Conservation (phyloP, 768 basidiomycete genomes). For the Solioccasus polychromus region DNA sequence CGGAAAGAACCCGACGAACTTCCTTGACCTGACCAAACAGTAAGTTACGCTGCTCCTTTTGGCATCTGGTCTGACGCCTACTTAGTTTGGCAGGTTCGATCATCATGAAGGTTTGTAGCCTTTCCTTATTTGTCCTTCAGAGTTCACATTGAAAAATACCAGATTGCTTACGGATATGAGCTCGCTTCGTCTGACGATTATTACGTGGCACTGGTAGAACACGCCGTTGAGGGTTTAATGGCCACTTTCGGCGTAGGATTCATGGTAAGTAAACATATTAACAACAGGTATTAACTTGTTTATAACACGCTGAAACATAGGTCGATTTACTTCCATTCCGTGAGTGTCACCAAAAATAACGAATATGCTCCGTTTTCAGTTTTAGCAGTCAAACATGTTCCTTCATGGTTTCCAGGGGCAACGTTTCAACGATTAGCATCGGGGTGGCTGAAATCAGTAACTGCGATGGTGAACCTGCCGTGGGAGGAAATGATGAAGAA, state of each 20-base stretch:
- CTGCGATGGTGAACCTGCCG: conserved; percentile 2
- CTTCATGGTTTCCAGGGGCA: conserved; percentile 4
- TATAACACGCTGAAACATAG: not conserved
- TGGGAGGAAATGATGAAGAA: conserved; percentile 4
- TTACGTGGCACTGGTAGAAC: conserved; percentile 1
- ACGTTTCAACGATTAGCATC: conserved; percentile 3
- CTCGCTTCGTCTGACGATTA: conserved; percentile 4
- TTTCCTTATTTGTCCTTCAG: no score
- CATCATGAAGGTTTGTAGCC: conserved; percentile 4
- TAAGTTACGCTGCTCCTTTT: no score
- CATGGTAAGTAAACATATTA: not conserved
- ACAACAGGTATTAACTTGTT: no score
- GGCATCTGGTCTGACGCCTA: no score
- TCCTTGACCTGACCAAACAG: conserved; percentile 5
- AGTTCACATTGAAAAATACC: no score
- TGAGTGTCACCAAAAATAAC: no score
- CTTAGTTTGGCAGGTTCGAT: conserved; percentile 4
- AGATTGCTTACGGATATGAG: conserved; percentile 4
- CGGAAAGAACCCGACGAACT: not conserved
- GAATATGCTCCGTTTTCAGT: no score
- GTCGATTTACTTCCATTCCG: conserved; percentile 3
- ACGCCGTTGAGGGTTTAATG: conserved; percentile 4
- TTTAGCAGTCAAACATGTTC: conserved; percentile 2
- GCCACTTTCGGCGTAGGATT: conserved; percentile 6
- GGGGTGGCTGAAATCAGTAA: conserved; percentile 3